Base-by-base conservation (phyloP, 106 monocot species). In the Amphibolis antarctica region DNA sequence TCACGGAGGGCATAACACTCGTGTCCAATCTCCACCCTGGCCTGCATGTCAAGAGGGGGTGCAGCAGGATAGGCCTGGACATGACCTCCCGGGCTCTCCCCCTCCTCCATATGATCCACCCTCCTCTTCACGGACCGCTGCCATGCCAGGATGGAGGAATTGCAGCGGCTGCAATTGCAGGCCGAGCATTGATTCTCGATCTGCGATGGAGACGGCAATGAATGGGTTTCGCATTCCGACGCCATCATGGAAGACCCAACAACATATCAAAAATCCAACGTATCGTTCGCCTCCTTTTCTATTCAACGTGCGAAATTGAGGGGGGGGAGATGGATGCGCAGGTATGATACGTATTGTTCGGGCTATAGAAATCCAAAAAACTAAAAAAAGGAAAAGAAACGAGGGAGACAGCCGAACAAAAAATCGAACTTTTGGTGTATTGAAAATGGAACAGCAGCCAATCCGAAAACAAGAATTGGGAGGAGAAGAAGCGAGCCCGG, bases 1-100 rank as follows among this genome's bases (percentile, higher is more conserved):
- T 79, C 82, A 25, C 78, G 67, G 28, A 83, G 75, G 7, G 75
- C 75, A 23, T 58, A 59, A 24, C 63, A 71, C 78, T 71, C 78
- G 42, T 66, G 42, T 64, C 63, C 78, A 44, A 61, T 42, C 36
- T 75, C 78, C 59, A 78, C 78, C 25, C 75, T 17, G 21, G 62
- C 73, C 27, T 28, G 60, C 21, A 51, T 50, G 59, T 60, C 44
- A 11, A 44, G 30, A 10, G 53, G 17, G 24, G 58, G 48, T 48
- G 55, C 28, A 11, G 23, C 52, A 25, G 50, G 10, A 44, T 31
- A 10, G 13, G 10, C 0, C 28, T 44, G 58, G 49, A 48, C 12
- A 11, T 10, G 29, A 1, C 13, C 25, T 18, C 12, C 29, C 5
- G 4, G 22, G 19, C 14, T 12, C 2, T 21, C 60, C 29, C 19